A percentile compares a stretch with the other conserved stretches of the same genome.
These are phyloP conservation scores for Drechslerella coelobrocha DNA, from an alignment of 2,329 filamentous ascomycete species.

Conservation along the genomic window DNA sequence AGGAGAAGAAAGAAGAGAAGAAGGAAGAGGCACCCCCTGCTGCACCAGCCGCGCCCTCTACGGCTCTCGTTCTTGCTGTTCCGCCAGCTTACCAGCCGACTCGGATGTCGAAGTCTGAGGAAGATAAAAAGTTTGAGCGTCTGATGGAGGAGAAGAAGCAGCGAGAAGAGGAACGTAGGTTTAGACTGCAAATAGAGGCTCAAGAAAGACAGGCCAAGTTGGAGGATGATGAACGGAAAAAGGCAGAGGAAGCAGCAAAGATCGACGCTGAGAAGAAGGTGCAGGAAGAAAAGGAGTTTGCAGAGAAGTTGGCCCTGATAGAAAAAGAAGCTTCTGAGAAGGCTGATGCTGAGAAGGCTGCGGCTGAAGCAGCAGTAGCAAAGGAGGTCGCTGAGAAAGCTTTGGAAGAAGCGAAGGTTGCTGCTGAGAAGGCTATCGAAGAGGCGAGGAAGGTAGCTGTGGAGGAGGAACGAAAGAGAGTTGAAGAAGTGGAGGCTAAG, in stretches of 20 bases:
- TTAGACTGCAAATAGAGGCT: conserved; percentile 53
- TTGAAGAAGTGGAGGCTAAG: conserved; percentile 2
- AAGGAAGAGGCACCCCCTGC: conserved; percentile 36
- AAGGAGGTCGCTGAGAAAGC: conserved; percentile 52
- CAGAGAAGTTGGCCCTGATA: conserved; percentile 25
- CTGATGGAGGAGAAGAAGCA: conserved; percentile 49
- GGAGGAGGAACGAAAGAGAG: conserved; percentile 4
- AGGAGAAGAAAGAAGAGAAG: conserved; percentile 58
- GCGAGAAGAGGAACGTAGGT: conserved; percentile 47
- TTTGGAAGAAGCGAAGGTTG: conserved; percentile 55
- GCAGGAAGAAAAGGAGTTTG: conserved; percentile 19
- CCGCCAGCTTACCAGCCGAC: conserved; percentile 53
- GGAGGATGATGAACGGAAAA: conserved; percentile 57
- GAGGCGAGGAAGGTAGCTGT: conserved; percentile 11
- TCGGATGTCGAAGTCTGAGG: conserved; percentile 48
- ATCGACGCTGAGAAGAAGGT: conserved; percentile 44
- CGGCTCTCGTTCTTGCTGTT: conserved; percentile 54
- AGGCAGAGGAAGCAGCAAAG: conserved; percentile 59
- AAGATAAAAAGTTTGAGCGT: conserved; percentile 46
- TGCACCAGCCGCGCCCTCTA: conserved; percentile 18
- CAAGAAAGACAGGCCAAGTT: conserved; percentile 54
- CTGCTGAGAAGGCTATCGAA: conserved; percentile 25
- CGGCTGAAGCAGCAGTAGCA: conserved; percentile 53
- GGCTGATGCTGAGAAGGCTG: conserved; percentile 40
- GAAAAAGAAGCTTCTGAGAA: conserved; percentile 40